These are phyloP conservation scores for Linum usitatissimum DNA, from an alignment of 345 rosid species.

Conservation along the genomic window DNA sequence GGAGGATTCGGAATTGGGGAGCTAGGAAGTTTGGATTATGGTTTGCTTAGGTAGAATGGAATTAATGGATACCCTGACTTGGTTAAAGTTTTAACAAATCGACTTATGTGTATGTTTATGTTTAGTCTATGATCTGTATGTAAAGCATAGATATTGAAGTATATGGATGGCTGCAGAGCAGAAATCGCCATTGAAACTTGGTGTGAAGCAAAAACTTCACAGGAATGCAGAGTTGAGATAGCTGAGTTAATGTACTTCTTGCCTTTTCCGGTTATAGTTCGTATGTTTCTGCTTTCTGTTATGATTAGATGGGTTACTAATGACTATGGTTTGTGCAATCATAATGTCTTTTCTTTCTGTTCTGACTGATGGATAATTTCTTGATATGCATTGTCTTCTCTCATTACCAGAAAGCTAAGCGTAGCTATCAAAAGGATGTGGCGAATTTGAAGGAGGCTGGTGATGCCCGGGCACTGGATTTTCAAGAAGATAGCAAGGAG, in stretches of 20 bases:
- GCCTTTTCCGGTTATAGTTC: not conserved
- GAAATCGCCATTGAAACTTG: not conserved
- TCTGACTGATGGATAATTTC: not conserved
- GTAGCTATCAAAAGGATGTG: slow-evolving; percentile 86
- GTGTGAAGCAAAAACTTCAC: not conserved
- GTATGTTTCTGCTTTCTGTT: not conserved
- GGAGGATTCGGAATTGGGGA: not conserved
- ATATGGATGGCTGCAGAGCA: not conserved
- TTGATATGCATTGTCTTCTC: slow-evolving; percentile 3
- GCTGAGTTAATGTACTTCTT: not conserved
- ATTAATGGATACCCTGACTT: not conserved
- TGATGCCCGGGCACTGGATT: slow-evolving; percentile 31
- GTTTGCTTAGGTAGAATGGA: not conserved
- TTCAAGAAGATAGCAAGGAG: slow-evolving; percentile 37
- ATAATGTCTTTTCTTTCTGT: too few species aligned
- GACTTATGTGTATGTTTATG: not conserved
- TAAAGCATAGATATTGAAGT: not conserved
- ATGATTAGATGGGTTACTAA: too few species aligned
- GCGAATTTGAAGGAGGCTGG: slow-evolving; percentile 50
- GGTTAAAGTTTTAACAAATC: not conserved
- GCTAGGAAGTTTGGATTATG: not conserved
- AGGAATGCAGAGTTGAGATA: not conserved
- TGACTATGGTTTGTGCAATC: too few species aligned
- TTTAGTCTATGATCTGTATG: not conserved
- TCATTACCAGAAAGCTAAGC: slow-evolving; percentile 72